Evolutionary conservation across 2,329 filamentous ascomycete genomes (phyloP), one percentile per base, ranked within the genome.

Genomic region (Fusarium palustre): DNA sequence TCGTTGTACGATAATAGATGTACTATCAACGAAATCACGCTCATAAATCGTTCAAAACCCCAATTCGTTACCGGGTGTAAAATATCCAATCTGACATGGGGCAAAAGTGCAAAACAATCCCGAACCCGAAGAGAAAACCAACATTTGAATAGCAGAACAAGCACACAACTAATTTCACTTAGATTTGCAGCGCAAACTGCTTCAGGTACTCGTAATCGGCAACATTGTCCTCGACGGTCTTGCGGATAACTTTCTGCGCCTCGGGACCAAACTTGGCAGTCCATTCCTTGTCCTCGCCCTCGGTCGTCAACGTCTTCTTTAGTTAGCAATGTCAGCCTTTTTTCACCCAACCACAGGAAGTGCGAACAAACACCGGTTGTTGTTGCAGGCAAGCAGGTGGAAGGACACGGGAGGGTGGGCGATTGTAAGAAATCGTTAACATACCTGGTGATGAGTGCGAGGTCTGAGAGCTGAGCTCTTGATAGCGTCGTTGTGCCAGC

Each of bases 401-500:
- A 69, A 49, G 66, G 59, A 48, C 33, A 20, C 16, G 49, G 39
- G 42, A 30, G 28, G 10, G 45, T 24, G 39, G 55, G 48, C 50
- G 59, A 69, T 64, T 58, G 12, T 33, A 50, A 54, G 43, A 70
- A 68, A 68, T 61, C 59, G 48, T 55, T 7, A 54, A 79, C 85
- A 79, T 80, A 90, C 88, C 78, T 87, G 84, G 28, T 88, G 86
- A 69, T 90, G 85, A 46, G 85, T 84, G 76, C 92, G 85, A 3
- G 92, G 88, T 77, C 90, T 91, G 75, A 99, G 82, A 66, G 89
- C 90, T 38, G 86, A 91, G 76, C 92, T 97, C 71, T 92, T 85
- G 73, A 98, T 92, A 16, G 94, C 96, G 83, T 98, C 96, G 72
- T 98, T 92, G 79, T 98, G 96, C 82, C 97, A 98, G 13, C 96